Evolutionary conservation across 768 basidiomycete species (phyloP), one percentile per base, ranked within the genome.

Genomic region (Lepiota brunneoincarnata): DNA sequence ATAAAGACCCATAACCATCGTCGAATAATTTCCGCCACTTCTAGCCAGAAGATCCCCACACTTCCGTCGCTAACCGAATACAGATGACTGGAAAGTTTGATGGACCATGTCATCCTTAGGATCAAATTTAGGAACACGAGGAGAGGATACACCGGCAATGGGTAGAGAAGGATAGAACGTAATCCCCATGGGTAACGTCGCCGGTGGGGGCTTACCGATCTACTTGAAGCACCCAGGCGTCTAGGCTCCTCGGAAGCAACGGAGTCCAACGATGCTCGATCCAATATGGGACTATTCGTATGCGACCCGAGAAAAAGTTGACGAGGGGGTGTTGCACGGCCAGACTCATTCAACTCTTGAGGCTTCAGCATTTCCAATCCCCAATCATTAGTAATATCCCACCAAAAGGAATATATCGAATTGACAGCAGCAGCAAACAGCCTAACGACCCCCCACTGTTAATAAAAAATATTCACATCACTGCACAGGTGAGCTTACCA

Each of bases 1-100:
- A 98, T 70, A 70, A 97, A 98, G 23, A 97, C 93, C 97, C 97
- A 99, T 75, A 98, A 80, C 97, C 97, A 99, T 62, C 97, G 72
- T 58, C 97, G 77, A 34, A 93, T 65, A 26, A 99, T 72, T 71
- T 98, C 97, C 28, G 94, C 84, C 39, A 90, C 78, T 70, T 99
- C 94, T 49, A 98, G 80, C 77, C 87, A 82, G 71, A 98, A 97
- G 38, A 96, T 91, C 17, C 88, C 78, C 15, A 80, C 72, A 61
- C 88, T 90, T 35, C 93, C 87, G 61, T 95, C 91, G 37, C 82
- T 77, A 51, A 78, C 74, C 11, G 84, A 79, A 70, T 95, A 88
- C 46, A 97, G 78, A 69, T 98, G 93, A 48, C 82, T 85, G 10
- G 89, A 91, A 23, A 98, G 74, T 65, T 93, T 95, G 71, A 95